A percentile compares a stretch with the other conserved stretches of the same genome.
phyloP scores from a whole-genome alignment of 495 filamentous ascomycete species.

The Pseudomonodictys pantanalensis region DNA sequence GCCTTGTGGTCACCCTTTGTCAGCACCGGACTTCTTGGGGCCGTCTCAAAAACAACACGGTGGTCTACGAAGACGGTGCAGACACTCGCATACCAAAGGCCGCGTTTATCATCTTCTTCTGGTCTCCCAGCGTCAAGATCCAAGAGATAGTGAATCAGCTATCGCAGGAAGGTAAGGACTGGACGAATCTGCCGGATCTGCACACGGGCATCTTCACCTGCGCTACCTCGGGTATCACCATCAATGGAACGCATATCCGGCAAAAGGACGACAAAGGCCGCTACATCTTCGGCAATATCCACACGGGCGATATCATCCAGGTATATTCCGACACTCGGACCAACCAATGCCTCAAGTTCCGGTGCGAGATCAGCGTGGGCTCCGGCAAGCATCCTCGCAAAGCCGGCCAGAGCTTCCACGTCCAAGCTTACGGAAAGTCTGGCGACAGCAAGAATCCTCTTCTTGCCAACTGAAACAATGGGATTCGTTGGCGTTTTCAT shows the following conservation, averaged over 20 bases:
- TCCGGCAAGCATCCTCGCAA: slow-evolving; percentile 33
- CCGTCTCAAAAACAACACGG: slow-evolving; percentile 58
- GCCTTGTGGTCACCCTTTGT: slow-evolving; percentile 60
- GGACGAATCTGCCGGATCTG: slow-evolving; percentile 51
- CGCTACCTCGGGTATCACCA: slow-evolving; percentile 63
- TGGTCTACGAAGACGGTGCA: slow-evolving; percentile 54
- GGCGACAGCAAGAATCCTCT: too few relatives aligned
- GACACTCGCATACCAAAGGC: slow-evolving; percentile 75
- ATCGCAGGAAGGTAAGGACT: slow-evolving; percentile 57
- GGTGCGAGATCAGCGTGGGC: slow-evolving; percentile 45
- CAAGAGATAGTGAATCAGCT: slow-evolving; percentile 51
- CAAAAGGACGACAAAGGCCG: slow-evolving; percentile 46
- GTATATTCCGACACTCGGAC: slow-evolving; percentile 52
- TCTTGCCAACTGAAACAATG: too few relatives aligned
- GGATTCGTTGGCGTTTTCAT: too few relatives aligned
- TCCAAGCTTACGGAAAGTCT: too few relatives aligned
- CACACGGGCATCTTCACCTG: slow-evolving; percentile 70
- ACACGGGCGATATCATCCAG: slow-evolving; percentile 68
- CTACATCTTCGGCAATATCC: slow-evolving; percentile 60
- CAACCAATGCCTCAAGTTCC: slow-evolving; percentile 48
- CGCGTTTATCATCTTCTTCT: slow-evolving; percentile 74
- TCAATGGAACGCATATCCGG: slow-evolving; percentile 64
- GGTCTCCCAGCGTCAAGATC: slow-evolving; percentile 54
- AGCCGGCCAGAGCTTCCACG: slow-evolving; percentile 16
- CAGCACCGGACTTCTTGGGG: slow-evolving; percentile 72